Conservation (phyloP, 2,329 filamentous ascomycete species). For the Juglanconis sp. region DNA sequence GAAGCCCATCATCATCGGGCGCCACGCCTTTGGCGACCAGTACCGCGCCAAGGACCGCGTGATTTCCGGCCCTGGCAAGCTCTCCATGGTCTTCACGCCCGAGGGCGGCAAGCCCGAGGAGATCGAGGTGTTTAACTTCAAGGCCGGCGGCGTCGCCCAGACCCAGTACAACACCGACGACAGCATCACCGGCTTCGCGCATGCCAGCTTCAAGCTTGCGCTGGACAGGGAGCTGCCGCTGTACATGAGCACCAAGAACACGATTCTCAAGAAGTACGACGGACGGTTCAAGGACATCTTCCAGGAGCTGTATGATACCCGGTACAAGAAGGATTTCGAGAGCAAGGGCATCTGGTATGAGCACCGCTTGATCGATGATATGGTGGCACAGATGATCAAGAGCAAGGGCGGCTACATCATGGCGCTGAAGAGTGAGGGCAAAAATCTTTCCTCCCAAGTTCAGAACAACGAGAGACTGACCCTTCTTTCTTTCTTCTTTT, state of each 20-base stretch:
- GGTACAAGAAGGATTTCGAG: conserved; percentile 87
- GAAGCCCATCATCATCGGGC: conserved; percentile 98
- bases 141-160: conserved; percentile 80
- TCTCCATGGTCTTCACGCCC: conserved; percentile 92
- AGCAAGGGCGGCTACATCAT: conserved; percentile 94
- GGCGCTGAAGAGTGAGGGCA: conserved; percentile 85
- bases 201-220: conserved; percentile 94
- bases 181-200: conserved; percentile 90
- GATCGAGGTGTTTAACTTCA: conserved; percentile 89
- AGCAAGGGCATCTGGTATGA: conserved; percentile 97
- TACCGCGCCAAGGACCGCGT: conserved; percentile 95
- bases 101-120: conserved; percentile 76
- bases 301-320: conserved; percentile 87
- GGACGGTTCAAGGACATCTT: conserved; percentile 99
- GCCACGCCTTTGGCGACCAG: conserved; percentile 97
- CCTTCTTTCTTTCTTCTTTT: too few relatives aligned
- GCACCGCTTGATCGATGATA: conserved; percentile 98
- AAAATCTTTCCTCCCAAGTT: neutral
- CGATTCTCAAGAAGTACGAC: conserved; percentile 98
- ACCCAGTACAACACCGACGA: conserved; percentile 99
- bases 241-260: conserved; percentile 99
- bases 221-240: conserved; percentile 83
- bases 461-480: too few relatives aligned
- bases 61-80: conserved; percentile 76
- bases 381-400: conserved; percentile 99